Evolutionary conservation across 805 yeast genomes (phyloP).

Genomic region (Yarrowia divulgata): DNA sequence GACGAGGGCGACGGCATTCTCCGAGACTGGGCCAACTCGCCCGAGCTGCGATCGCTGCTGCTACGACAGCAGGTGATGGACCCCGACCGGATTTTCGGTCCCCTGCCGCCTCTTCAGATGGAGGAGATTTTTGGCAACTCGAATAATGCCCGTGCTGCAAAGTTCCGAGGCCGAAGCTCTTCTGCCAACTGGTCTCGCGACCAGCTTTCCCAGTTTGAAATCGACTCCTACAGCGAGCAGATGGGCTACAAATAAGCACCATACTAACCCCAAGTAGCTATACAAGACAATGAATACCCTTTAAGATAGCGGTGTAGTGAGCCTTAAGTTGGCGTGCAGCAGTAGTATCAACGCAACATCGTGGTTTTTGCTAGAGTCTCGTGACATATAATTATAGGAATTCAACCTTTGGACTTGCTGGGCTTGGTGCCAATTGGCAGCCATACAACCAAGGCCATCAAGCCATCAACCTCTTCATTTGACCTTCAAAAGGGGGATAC

Average conservation of each 20-base stretch:
- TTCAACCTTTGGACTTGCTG: too few species aligned
- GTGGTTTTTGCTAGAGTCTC: too few species aligned
- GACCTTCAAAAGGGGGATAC: too few species aligned
- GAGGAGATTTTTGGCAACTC: conserved; percentile 68
- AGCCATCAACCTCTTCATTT: too few species aligned
- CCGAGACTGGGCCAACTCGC: conserved; percentile 69
- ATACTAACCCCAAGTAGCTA: conserved; percentile 28
- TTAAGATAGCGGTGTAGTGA: background rate
- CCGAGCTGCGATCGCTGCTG: conserved; percentile 58
- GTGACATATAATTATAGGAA: too few species aligned
- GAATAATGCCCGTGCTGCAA: conserved; percentile 52
- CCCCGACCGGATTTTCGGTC: conserved; percentile 76
- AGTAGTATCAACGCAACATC: too few species aligned
- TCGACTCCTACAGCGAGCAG: conserved; percentile 56
- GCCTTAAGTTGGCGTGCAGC: too few species aligned
- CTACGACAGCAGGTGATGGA: conserved; percentile 60
- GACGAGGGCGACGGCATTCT: conserved; percentile 59
- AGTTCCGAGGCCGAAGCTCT: conserved; percentile 62
- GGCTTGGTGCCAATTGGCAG: too few species aligned
- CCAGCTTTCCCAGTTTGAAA: conserved; percentile 56
- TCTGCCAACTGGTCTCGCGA: conserved; percentile 61
- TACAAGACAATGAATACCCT: conserved; percentile 12
- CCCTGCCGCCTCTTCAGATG: conserved; percentile 70
- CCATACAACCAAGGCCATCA: too few species aligned
- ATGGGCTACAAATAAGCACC: conserved; percentile 53